phyloP scores from a whole-genome alignment of 192 early-diverging fungal species.

The Umbelopsis vinacea region DNA sequence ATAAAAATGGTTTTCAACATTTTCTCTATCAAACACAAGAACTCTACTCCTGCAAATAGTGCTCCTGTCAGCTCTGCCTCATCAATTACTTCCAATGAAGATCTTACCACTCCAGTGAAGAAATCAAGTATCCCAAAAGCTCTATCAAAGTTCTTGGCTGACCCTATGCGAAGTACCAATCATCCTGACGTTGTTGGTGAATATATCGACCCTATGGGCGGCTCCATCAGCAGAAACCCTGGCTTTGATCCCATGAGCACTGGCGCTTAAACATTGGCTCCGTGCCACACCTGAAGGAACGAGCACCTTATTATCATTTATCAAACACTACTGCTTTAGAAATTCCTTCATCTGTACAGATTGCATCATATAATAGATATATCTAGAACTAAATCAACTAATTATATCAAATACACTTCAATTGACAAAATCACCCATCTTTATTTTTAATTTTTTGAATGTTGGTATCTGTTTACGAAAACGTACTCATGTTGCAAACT shows the following conservation, averaged over 20 bases:
- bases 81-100: not conserved
- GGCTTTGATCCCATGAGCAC: conserved; percentile 31
- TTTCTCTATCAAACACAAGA: not conserved
- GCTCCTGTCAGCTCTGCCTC: not conserved
- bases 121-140: not conserved
- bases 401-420: not conserved
- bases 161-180: conserved; percentile 30
- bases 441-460: not conserved
- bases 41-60: not conserved
- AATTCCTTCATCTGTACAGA: conserved; percentile 4
- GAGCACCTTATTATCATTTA: too few species aligned
- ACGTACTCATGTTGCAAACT: too few species aligned
- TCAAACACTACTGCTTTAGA: not conserved
- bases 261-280: conserved; percentile 26
- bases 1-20: conserved; percentile 4
- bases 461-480: too few species aligned
- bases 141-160: conserved; percentile 25
- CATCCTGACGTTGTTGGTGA: conserved; percentile 31
- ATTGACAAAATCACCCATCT: not conserved
- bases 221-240: not conserved
- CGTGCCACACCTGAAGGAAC: not conserved
- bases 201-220: conserved; percentile 31
- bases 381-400: not conserved
- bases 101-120: not conserved
- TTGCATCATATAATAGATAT: not conserved